A percentile compares a stretch with the other conserved stretches of the same genome.
Conservation (phyloP, 2,329 filamentous ascomycete species). For the Lasiodiplodia citricola region DNA sequence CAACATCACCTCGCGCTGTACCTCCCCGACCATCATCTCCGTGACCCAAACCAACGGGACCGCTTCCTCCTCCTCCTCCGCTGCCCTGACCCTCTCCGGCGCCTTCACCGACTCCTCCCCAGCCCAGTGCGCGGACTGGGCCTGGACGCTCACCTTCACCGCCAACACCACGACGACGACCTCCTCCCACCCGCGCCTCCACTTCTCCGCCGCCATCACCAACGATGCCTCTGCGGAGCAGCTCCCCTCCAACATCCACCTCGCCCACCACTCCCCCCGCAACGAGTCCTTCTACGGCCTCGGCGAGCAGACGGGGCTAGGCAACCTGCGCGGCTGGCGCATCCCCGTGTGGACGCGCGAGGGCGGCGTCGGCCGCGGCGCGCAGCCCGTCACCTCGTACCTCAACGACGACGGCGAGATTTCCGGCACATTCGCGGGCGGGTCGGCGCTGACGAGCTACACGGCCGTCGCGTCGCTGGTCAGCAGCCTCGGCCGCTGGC, state of each 20-base stretch:
- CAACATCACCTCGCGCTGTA: background rate
- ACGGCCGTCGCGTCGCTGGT: conserved; percentile 42
- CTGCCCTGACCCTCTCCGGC: conserved; percentile 13
- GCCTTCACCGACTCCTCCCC: conserved; percentile 11
- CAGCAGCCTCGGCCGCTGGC: conserved; percentile 34
- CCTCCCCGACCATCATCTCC: conserved; percentile 11
- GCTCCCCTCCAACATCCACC: conserved; percentile 31
- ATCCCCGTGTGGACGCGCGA: conserved; percentile 37
- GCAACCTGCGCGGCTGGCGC: conserved; percentile 36
- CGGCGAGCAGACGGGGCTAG: conserved; percentile 35
- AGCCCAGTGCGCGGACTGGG: background rate
- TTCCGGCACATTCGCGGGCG: conserved; percentile 34
- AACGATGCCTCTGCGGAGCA: conserved; percentile 34
- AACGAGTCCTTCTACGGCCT: conserved; percentile 37
- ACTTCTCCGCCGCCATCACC: background rate
- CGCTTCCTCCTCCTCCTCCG: background rate
- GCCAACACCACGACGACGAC: background rate
- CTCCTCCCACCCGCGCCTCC: background rate
- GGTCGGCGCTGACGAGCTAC: conserved; percentile 42
- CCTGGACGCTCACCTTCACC: conserved; percentile 13
- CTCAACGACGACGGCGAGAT: conserved; percentile 31
- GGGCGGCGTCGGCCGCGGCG: conserved; percentile 38
- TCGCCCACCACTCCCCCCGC: conserved; percentile 31
- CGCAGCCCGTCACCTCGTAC: conserved; percentile 34
- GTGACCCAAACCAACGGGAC: background rate